Evolutionary conservation across 1,139 yeast genomes (phyloP).

Genomic region (Debaryomyces sp.): DNA sequence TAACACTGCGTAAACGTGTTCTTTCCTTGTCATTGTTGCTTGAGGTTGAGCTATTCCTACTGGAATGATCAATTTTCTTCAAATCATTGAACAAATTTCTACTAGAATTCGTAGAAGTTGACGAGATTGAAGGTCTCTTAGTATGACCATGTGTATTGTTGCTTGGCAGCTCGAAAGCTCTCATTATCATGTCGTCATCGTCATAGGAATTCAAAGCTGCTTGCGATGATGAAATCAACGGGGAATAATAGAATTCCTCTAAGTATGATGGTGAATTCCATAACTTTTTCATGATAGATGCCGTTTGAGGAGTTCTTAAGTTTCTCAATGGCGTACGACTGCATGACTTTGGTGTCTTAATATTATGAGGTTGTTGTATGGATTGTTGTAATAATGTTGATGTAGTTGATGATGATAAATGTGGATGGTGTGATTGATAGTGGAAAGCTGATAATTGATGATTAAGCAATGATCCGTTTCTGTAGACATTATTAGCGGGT

Average conservation of each 20-base stretch:
- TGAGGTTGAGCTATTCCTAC: conserved; percentile 7
- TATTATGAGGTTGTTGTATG: conserved; percentile 5
- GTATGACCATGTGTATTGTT: conserved; percentile 14
- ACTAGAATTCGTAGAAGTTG: conserved; percentile 16
- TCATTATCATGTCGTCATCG: conserved; percentile 58
- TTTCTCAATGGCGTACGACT: conserved; percentile 41
- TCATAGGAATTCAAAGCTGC: conserved; percentile 43
- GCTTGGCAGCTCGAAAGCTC: conserved; percentile 42
- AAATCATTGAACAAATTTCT: conserved; percentile 25
- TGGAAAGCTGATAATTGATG: conserved; percentile 8
- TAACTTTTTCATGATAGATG: conserved; percentile 47
- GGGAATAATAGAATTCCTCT: conserved; percentile 69
- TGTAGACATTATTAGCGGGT: conserved; percentile 37
- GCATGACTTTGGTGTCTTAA: conserved; percentile 35
- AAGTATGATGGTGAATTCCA: conserved; percentile 69
- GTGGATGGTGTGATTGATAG: conserved; percentile 2
- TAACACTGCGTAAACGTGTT: conserved; percentile 2
- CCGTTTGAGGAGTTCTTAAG: conserved; percentile 45
- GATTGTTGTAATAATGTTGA: conserved; percentile 12
- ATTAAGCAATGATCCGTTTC: conserved; percentile 8
- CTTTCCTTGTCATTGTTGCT: conserved; percentile 5
- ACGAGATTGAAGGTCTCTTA: conserved; percentile 19
- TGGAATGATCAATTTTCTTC: conserved; percentile 15
- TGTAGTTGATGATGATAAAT: conserved; percentile 8
- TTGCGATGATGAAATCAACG: conserved; percentile 41